phyloP scores from a whole-genome alignment of 108 stramenopile genomes.

The Pseudonitzschia delicatissima region DNA sequence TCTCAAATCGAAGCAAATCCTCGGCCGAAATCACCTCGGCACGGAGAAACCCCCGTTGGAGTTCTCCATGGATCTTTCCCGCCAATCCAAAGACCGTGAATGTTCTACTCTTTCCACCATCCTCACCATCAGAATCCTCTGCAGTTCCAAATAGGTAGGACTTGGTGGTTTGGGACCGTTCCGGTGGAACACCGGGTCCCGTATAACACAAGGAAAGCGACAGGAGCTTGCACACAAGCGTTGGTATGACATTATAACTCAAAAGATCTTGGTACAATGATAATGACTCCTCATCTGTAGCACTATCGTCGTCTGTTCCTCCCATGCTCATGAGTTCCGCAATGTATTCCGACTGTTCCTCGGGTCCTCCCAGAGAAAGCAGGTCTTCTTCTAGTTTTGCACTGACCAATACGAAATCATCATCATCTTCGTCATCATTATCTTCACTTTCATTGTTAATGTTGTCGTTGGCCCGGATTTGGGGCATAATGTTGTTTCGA shows the following conservation, averaged over 20 bases:
- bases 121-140: slow-evolving; percentile 31
- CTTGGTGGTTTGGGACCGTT: slow-evolving; percentile 63
- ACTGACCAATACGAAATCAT: slow-evolving; percentile 61
- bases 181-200: slow-evolving; percentile 64
- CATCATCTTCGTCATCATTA: slow-evolving; percentile 4
- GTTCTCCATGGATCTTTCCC: slow-evolving; percentile 85
- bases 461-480: not conserved
- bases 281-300: slow-evolving; percentile 46
- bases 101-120: slow-evolving; percentile 67
- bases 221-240: slow-evolving; percentile 45
- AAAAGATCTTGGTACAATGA: slow-evolving; percentile 52
- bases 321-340: slow-evolving; percentile 1
- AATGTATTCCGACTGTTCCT: slow-evolving; percentile 5
- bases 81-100: slow-evolving; percentile 50
- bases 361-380: slow-evolving; percentile 1
- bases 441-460: not conserved
- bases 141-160: slow-evolving; percentile 32
- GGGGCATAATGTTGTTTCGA: slow-evolving; percentile 40
- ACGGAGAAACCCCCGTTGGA: slow-evolving; percentile 87
- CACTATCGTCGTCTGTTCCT: slow-evolving; percentile 17
- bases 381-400: slow-evolving; percentile 84
- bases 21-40: slow-evolving; percentile 68
- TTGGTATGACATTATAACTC: slow-evolving; percentile 43
- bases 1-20: slow-evolving; percentile 38
- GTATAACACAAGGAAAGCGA: slow-evolving; percentile 46